Percentiles rank a stretch among this genome's conserved stretches.
Evolutionary conservation across 1,139 yeast genomes (phyloP).

Genomic region (Fermentozyma sake): DNA sequence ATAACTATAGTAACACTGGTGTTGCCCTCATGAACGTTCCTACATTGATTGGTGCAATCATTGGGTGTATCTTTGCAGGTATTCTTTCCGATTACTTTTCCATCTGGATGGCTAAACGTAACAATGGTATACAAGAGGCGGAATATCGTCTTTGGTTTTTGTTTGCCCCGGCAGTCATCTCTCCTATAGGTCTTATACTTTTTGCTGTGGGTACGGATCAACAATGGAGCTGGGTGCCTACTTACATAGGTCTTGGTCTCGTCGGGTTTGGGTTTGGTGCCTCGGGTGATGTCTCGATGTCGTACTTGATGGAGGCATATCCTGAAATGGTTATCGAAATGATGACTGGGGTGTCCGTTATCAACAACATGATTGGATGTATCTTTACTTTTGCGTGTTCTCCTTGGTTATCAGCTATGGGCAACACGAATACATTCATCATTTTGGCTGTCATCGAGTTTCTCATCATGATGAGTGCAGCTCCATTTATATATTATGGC

Average conservation of each 20-base stretch:
- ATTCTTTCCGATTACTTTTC: slow-evolving; percentile 33
- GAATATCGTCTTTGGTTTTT: slow-evolving; percentile 34
- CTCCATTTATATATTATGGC: slow-evolving; percentile 31
- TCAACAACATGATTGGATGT: slow-evolving; percentile 35
- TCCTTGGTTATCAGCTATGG: slow-evolving; percentile 31
- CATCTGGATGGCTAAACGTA: slow-evolving; percentile 35
- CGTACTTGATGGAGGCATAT: slow-evolving; percentile 37
- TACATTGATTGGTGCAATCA: slow-evolving; percentile 32
- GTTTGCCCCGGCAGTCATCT: slow-evolving; percentile 29
- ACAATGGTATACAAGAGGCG: slow-evolving; percentile 35
- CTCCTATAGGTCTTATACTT: slow-evolving; percentile 32
- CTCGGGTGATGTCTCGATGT: slow-evolving; percentile 35
- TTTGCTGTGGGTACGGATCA: slow-evolving; percentile 34
- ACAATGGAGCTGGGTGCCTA: slow-evolving; percentile 28
- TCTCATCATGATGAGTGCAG: slow-evolving; percentile 20
- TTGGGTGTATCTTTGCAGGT: slow-evolving; percentile 39
- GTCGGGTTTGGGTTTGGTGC: slow-evolving; percentile 37
- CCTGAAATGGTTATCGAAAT: slow-evolving; percentile 37
- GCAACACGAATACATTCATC: slow-evolving; percentile 31
- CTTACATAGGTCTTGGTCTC: slow-evolving; percentile 32
- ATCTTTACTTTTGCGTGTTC: slow-evolving; percentile 39
- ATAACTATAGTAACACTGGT: slow-evolving; percentile 22
- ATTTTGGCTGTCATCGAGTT: slow-evolving; percentile 32
- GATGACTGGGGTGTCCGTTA: slow-evolving; percentile 34
- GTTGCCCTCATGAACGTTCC: slow-evolving; percentile 39